Evolutionary conservation across 257 asterid genomes (phyloP), one percentile per base, ranked within the genome.

Genomic region (Nicotiana tabacum): DNA sequence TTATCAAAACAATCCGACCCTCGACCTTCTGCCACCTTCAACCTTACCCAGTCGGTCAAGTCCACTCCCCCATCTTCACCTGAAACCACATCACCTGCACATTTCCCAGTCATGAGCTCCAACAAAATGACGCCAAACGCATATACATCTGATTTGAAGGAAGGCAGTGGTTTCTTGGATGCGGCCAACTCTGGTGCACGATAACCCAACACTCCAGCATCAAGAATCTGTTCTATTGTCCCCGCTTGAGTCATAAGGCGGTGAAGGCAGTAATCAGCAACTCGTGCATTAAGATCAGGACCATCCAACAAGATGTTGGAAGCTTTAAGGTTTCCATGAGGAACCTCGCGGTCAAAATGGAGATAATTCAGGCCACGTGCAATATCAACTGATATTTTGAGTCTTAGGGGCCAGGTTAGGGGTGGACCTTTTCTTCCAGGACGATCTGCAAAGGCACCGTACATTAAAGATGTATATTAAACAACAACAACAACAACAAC

Each of bases 311-410:
- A 85, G 64, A 96, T 62, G 58, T 96, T 96, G 74, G 93, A 89
- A n/a, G 98, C 97, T 87, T 96, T 96, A 43, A 96, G 94, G 89
- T 96, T 96, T 30, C 99, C 99, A 39, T 94, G 99, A 9, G 99
- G 99, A 18, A 96, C 88, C 8, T 94, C 99, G 0, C 98, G 94
- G 88, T 96, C 99, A 61, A 96, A 94, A 92, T 96, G 98, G 94
- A 96, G 99, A 89, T 96, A 96, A 85, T 96, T 96, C 84, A 96
- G 93, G 92, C 99, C 98, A 83, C 99, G 98, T 83, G 97, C 99
- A 79, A 94, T 81, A 58, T 96, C 99, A n/a, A 96, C 98, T 55
- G 98, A 95, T 82, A 96, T 92, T 79, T 96, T 96, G 81, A 96
- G 97, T 87, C 99, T 87, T 76, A 90, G 99, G 3, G 97, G 86